Percentiles rank a stretch among this genome's conserved stretches.
These are phyloP conservation scores for Chytriomyces sp. DNA, from an alignment of 192 early-diverging fungal species.

Conservation along the genomic window DNA sequence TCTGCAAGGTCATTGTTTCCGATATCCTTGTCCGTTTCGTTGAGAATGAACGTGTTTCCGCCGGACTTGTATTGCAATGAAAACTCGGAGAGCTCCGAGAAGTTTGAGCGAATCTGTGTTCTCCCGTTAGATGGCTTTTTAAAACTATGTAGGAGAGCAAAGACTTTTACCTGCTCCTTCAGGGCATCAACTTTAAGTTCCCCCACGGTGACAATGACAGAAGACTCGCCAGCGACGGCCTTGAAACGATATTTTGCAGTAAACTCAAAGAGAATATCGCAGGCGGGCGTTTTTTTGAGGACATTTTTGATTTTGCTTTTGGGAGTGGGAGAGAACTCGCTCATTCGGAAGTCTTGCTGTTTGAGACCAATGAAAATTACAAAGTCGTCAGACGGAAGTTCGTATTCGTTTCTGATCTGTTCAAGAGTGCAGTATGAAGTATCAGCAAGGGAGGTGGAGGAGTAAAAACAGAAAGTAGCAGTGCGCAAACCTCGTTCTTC, in stretches of 20 bases:
- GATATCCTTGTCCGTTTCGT: background rate
- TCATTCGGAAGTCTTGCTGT: background rate
- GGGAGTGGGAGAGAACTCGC: conserved; percentile 18
- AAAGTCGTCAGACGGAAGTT: conserved; percentile 15
- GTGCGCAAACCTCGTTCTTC: too few relatives aligned
- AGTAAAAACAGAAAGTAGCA: too few relatives aligned
- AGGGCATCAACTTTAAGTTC: background rate
- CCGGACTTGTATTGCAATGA: too few relatives aligned
- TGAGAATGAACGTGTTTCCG: background rate
- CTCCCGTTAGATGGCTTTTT: too few relatives aligned
- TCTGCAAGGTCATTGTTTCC: background rate
- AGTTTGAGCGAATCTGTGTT: too few relatives aligned
- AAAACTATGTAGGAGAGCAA: too few relatives aligned
- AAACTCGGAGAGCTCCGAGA: too few relatives aligned
- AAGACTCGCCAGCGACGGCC: background rate
- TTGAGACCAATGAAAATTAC: background rate
- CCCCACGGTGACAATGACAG: conserved; percentile 10
- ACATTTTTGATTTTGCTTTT: conserved; percentile 13
- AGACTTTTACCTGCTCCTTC: background rate
- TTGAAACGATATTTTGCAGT: conserved; percentile 3
- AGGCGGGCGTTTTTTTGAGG: background rate
- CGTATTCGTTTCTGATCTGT: conserved; percentile 12
- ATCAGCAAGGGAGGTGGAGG: too few relatives aligned
- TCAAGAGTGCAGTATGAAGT: background rate
- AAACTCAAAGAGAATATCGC: conserved; percentile 8